Evolutionary conservation across 331 rosid species (phyloP).

Genomic region (Phaseolus coccineus): DNA sequence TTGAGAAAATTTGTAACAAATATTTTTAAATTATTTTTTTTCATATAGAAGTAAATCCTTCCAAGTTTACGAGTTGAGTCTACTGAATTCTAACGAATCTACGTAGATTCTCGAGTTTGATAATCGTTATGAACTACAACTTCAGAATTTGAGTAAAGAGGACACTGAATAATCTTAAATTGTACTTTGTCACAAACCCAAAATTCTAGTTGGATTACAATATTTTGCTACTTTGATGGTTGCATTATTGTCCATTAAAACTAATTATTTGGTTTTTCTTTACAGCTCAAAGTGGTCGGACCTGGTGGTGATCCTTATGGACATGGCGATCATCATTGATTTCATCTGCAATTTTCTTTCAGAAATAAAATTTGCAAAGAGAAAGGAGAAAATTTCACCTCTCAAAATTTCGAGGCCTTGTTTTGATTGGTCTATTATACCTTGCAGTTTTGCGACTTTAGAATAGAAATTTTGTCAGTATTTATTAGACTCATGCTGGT

Average conservation of each 20-base stretch:
- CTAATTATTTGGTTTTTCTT: conserved; percentile 32
- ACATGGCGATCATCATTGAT: conserved; percentile 55
- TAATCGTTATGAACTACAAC: background rate
- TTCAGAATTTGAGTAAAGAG: background rate
- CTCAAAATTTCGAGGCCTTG: conserved; percentile 47
- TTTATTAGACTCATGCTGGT: conserved; percentile 55
- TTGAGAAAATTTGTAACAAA: no score
- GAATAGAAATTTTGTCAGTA: conserved; percentile 56
- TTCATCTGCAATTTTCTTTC: conserved; percentile 31
- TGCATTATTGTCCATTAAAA: background rate
- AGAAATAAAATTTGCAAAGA: conserved; percentile 49
- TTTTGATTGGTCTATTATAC: conserved; percentile 41
- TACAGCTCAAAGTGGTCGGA: conserved; percentile 63
- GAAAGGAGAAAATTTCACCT: conserved; percentile 43
- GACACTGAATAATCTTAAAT: background rate
- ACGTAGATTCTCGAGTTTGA: no score
- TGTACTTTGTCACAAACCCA: background rate
- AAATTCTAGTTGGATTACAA: background rate
- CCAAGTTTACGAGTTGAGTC: no score
- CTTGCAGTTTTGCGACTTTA: conserved; percentile 42
- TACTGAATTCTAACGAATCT: no score
- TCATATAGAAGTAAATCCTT: no score
- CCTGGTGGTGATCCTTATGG: conserved; percentile 63
- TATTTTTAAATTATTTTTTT: no score
- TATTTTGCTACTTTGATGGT: background rate